phyloP scores from a whole-genome alignment of 352 stramenopile species.

The Aphanomyces euteiches region DNA sequence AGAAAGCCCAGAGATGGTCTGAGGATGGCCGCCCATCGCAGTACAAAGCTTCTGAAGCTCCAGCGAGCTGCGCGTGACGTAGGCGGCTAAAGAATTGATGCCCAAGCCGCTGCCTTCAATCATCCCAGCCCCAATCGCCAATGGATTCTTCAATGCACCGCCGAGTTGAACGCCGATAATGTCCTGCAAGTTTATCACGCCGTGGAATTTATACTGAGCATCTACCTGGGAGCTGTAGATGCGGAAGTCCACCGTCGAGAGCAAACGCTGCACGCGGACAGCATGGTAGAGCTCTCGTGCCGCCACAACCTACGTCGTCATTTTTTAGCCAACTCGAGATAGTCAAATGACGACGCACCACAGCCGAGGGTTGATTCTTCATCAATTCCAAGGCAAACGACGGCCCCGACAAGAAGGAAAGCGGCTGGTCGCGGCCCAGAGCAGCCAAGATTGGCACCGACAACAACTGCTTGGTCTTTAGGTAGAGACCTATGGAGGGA shows the following conservation, averaged over 20 bases:
- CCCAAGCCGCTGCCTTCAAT: slow-evolving; percentile 95
- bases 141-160: slow-evolving; percentile 97
- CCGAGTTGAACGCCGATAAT: slow-evolving; percentile 95
- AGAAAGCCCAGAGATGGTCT: slow-evolving; percentile 93
- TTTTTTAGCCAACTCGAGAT: background rate
- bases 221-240: slow-evolving; percentile 84
- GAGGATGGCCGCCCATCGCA: slow-evolving; percentile 91
- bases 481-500: slow-evolving; percentile 82
- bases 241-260: slow-evolving; percentile 90
- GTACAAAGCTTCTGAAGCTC: slow-evolving; percentile 96
- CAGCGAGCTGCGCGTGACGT: slow-evolving; percentile 93
- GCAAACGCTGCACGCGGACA: slow-evolving; percentile 71
- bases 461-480: slow-evolving; percentile 93
- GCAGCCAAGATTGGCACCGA: slow-evolving; percentile 90
- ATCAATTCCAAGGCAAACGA: slow-evolving; percentile 98
- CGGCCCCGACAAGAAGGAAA: slow-evolving; percentile 92
- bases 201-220: background rate
- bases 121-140: slow-evolving; percentile 96
- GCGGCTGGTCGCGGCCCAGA: slow-evolving; percentile 88
- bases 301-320: slow-evolving; percentile 72
- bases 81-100: slow-evolving; percentile 93
- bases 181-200: slow-evolving; percentile 45
- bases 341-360: slow-evolving; percentile 38
- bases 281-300: slow-evolving; percentile 90
- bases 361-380: slow-evolving; percentile 90